A percentile compares a stretch with the other conserved stretches of the same genome.
These are phyloP conservation scores for Globisporangium nunn DNA, from an alignment of 352 stramenopile genomes.

Conservation along the genomic window DNA sequence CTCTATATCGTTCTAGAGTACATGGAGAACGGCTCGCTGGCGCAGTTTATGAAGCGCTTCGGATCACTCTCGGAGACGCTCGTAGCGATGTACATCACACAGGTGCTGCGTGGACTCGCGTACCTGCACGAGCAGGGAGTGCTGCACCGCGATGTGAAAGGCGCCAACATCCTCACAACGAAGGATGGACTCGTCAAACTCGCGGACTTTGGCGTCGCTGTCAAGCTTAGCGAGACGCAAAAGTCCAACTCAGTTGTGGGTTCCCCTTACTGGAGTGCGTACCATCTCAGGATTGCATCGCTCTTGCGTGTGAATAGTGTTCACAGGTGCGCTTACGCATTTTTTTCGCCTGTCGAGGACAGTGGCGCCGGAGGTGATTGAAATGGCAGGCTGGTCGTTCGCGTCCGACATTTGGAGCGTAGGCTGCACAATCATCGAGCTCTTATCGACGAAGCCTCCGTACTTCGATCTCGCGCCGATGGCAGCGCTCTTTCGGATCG, in stretches of 20 bases:
- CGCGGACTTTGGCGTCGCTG: slow-evolving; percentile 90
- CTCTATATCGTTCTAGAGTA: slow-evolving; percentile 89
- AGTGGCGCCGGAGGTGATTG: slow-evolving; percentile 95
- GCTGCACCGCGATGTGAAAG: slow-evolving; percentile 91
- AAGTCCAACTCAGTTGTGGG: slow-evolving; percentile 89
- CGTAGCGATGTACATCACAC: slow-evolving; percentile 89
- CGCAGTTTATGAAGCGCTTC: slow-evolving; percentile 92
- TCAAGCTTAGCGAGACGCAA: slow-evolving; percentile 83
- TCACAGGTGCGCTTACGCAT: not conserved
- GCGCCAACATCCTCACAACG: slow-evolving; percentile 91
- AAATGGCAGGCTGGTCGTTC: slow-evolving; percentile 90
- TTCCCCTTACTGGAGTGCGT: slow-evolving; percentile 92
- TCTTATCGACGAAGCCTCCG: slow-evolving; percentile 89
- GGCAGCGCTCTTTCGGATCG: slow-evolving; percentile 89
- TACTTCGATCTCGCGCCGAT: slow-evolving; percentile 91
- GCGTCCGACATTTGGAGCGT: slow-evolving; percentile 94
- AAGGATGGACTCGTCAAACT: slow-evolving; percentile 90
- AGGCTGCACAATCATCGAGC: slow-evolving; percentile 93
- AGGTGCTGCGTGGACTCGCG: slow-evolving; percentile 85
- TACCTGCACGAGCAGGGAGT: slow-evolving; percentile 91
- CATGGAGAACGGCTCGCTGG: slow-evolving; percentile 92
- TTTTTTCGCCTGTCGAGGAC: not conserved
- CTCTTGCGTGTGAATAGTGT: not conserved
- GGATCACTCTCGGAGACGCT: slow-evolving; percentile 88
- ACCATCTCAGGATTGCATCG: not conserved